These are phyloP conservation scores for Pinus taeda DNA, from an alignment of 75 land plant species.

Conservation along the genomic window DNA sequence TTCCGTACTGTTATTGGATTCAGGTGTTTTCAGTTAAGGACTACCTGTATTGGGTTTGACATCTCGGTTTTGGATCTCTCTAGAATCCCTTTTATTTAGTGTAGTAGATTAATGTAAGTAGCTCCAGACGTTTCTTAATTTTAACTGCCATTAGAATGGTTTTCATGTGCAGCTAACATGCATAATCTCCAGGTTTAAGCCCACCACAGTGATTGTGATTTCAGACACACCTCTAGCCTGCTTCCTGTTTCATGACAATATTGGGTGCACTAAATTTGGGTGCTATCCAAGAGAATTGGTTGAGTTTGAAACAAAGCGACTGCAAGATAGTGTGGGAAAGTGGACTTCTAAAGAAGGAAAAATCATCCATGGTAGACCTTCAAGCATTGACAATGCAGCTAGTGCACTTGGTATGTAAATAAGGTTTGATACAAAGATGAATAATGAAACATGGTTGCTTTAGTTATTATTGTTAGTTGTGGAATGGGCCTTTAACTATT, in stretches of 20 bases:
- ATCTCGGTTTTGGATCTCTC: not conserved
- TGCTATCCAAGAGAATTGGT: slow-evolving; percentile 26
- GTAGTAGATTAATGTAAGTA: not conserved
- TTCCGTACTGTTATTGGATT: not conserved
- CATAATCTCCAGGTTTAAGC: slow-evolving; percentile 44
- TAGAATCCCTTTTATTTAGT: too few relatives aligned
- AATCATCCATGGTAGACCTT: slow-evolving; percentile 93
- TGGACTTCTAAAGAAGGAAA: slow-evolving; percentile 98
- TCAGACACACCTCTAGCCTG: slow-evolving; percentile 76
- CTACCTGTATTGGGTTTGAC: not conserved
- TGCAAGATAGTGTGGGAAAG: slow-evolving; percentile 67
- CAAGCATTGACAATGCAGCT: slow-evolving; percentile 92
- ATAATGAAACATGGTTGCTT: too few relatives aligned
- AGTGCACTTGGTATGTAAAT: slow-evolving; percentile 75
- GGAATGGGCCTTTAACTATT: not conserved
- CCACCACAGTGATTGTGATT: slow-evolving; percentile 52
- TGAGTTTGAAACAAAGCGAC: slow-evolving; percentile 28
- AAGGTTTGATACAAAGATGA: not conserved
- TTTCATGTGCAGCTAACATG: not conserved
- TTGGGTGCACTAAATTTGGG: slow-evolving; percentile 36
- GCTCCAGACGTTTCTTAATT: not conserved
- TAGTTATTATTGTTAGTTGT: not conserved
- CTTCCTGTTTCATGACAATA: slow-evolving; percentile 72
- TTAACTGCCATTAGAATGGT: not conserved
- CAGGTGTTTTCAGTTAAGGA: not conserved